Evolutionary conservation across 2,329 filamentous ascomycete species (phyloP).

Genomic region (Aureobasidium sp.): DNA sequence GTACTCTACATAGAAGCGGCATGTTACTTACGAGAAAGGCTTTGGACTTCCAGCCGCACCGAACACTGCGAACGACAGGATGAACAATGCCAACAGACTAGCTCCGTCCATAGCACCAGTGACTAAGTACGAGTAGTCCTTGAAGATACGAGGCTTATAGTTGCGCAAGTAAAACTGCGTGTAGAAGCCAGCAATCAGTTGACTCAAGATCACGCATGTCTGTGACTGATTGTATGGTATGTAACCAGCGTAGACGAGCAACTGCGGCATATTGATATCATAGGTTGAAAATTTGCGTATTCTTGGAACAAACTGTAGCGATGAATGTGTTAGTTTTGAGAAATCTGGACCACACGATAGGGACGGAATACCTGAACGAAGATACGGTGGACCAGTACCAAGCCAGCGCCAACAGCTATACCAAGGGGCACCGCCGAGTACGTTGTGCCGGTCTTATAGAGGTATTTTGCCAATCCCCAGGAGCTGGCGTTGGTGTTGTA

Average conservation of each 20-base stretch:
- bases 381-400: conserved; percentile 36
- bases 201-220: conserved; percentile 46
- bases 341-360: background rate
- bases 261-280: conserved; percentile 46
- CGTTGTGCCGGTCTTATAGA: conserved; percentile 38
- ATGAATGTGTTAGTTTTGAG: background rate
- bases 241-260: conserved; percentile 47
- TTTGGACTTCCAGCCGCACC: conserved; percentile 28
- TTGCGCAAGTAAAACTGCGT: conserved; percentile 46
- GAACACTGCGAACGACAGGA: conserved; percentile 49
- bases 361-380: conserved; percentile 30
- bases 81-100: conserved; percentile 40
- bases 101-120: conserved; percentile 48
- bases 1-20: background rate
- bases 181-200: conserved; percentile 36
- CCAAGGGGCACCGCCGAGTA: conserved; percentile 29
- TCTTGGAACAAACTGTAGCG: conserved; percentile 37
- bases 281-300: conserved; percentile 25
- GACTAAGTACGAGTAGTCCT: conserved; percentile 46
- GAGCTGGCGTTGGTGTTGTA: conserved; percentile 30
- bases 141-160: conserved; percentile 44
- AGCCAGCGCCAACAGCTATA: conserved; percentile 38
- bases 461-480: conserved; percentile 37
- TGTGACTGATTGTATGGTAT: conserved; percentile 49
- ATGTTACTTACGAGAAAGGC: conserved; percentile 33